Evolutionary conservation across 805 yeast genomes (phyloP), one percentile per base, ranked within the genome.

Genomic region (Ogataea dorogensis): DNA sequence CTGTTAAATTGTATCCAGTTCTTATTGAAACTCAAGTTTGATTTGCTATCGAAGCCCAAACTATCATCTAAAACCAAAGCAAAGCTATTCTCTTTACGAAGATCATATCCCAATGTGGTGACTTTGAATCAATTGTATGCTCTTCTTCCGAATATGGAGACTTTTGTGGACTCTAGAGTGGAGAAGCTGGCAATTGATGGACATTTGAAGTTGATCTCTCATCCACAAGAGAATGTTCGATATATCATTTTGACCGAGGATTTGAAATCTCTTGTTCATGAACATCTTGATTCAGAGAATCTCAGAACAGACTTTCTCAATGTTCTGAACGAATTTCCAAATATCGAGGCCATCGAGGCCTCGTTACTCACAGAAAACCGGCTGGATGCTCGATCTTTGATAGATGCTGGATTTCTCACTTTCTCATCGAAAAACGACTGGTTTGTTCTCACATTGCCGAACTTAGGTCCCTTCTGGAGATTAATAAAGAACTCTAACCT

Each of bases 121-220:
- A 61, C 75, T 1, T 42, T 65, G 9, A 65, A 65, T 20, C 81
- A 76, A 41, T 45, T 77, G 4, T 77, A 77, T 46, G 59, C 80
- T 1, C 46, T 76, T 8, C 70, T 65, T 35, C 64, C 64, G 10
- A 53, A 61, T 16, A 58, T 64, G 26, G 75, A 77, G 43, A 73
- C 81, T 0, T 66, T 62, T 50, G 75, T 76, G 2, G 83, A 77
- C 46, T 61, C 62, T 24, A 59, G 58, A 29, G 51, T 75, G 1
- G 72, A 68, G 36, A 40, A 58, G 10, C 45, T 65, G 24, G 58
- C 64, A 1, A 51, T 66, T 24, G 44, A 55, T 13, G 73, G 75
- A 0, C 33, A 43, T 3, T 26, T 77, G 17, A 59, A 65, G 28
- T 61, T 46, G 18, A 39, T 53, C 3, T 31, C 37, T 8, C 37